These are phyloP conservation scores for Arabidopsis lyrata DNA, from an alignment of 441 rosid genomes.

Conservation along the genomic window DNA sequence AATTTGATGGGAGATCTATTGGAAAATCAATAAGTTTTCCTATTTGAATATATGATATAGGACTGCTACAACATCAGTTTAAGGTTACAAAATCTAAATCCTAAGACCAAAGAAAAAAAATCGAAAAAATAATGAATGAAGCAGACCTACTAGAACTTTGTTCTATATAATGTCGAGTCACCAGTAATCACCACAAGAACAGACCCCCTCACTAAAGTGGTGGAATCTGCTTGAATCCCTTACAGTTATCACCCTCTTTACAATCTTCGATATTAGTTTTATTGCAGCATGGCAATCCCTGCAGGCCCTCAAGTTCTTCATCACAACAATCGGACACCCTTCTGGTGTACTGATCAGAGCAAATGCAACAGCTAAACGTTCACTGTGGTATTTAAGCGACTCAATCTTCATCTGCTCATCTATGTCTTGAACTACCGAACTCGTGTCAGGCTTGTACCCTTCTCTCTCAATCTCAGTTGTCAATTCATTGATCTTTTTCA, in stretches of 20 bases:
- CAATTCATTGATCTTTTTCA: conserved; percentile 58
- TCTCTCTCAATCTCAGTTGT: conserved; percentile 59
- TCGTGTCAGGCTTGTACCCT: conserved; percentile 79
- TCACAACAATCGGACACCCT: conserved; percentile 68
- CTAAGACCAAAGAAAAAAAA: background rate
- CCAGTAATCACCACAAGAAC: conserved; percentile 90
- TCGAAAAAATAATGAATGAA: background rate
- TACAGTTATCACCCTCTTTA: conserved; percentile 66
- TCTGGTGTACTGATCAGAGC: conserved; percentile 78
- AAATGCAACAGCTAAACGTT: conserved; percentile 76
- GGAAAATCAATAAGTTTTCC: conserved; percentile 30
- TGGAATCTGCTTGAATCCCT: conserved; percentile 89
- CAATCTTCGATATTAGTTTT: conserved; percentile 73
- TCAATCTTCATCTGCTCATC: conserved; percentile 66
- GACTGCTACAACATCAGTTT: conserved; percentile 1
- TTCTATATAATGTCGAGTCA: conserved; percentile 29
- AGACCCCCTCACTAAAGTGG: conserved; percentile 70
- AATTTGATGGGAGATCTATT: conserved; percentile 23
- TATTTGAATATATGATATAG: background rate
- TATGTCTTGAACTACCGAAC: conserved; percentile 70
- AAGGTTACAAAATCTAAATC: background rate
- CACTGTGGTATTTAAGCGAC: conserved; percentile 81
- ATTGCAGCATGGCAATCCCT: conserved; percentile 81
- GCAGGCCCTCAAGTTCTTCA: conserved; percentile 85
- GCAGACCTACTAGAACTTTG: background rate